Conservation (phyloP, 495 filamentous ascomycete genomes). For the Neurospora sp. region DNA sequence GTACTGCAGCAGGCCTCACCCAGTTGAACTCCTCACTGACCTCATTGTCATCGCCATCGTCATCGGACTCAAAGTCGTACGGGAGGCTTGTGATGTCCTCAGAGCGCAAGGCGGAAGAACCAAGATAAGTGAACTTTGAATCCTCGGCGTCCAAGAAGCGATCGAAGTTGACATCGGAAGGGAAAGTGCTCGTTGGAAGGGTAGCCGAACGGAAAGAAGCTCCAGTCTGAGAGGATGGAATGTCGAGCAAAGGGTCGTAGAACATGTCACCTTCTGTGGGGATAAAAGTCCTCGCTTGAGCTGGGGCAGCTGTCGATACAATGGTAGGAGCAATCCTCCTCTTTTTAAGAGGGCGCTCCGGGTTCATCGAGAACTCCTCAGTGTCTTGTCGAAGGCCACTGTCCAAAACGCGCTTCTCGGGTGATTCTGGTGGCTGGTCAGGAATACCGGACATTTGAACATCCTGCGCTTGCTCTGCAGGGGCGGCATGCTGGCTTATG, state of each 20-base stretch:
- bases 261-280: conserved; percentile 31
- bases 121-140: conserved; percentile 6
- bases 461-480: not conserved
- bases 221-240: not conserved
- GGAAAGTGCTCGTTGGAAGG: not conserved
- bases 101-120: not conserved
- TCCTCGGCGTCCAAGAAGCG: not conserved
- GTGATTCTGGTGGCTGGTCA: not conserved
- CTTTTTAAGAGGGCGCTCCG: conserved; percentile 22
- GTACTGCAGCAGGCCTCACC: conserved; percentile 7
- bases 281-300: conserved; percentile 16
- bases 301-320: conserved; percentile 26
- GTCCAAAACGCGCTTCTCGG: not conserved
- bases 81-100: not conserved
- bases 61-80: not conserved
- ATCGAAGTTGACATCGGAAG: not conserved
- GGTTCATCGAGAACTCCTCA: not conserved
- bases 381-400: not conserved
- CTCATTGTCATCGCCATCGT: not conserved
- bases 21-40: conserved; percentile 16
- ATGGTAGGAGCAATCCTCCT: conserved; percentile 29
- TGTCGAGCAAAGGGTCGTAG: not conserved
- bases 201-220: not conserved
- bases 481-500: not conserved
- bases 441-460: not conserved